A percentile compares a stretch with the other conserved stretches of the same genome.
Conservation (phyloP, 768 basidiomycete species). For the Tremella mesenterica region DNA sequence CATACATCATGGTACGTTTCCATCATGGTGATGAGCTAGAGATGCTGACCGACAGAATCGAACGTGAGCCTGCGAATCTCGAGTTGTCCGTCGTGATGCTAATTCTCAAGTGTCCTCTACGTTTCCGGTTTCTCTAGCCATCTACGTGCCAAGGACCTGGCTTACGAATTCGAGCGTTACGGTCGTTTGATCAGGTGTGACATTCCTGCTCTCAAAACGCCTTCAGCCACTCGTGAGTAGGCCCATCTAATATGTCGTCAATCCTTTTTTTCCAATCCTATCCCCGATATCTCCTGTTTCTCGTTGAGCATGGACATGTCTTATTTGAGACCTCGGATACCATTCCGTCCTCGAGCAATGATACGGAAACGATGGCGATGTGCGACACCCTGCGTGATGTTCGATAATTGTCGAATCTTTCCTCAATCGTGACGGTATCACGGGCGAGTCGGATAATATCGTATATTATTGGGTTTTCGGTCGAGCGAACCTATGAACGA, state of each 20-base stretch:
- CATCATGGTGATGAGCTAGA: no score
- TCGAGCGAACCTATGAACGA: constrained; percentile 1
- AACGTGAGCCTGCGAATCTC: neutral
- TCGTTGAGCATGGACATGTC: neutral
- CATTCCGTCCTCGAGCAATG: neutral
- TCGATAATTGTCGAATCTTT: neutral
- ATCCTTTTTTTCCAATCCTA: neutral
- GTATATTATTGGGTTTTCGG: no score
- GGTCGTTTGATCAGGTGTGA: constrained; percentile 37
- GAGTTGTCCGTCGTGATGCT: neutral
- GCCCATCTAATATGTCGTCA: neutral
- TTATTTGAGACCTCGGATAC: neutral
- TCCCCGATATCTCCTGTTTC: neutral
- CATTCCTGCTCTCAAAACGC: constrained; percentile 33
- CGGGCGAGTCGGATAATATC: neutral
- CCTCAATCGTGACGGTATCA: neutral
- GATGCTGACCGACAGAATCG: neutral
- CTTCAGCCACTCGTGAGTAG: constrained; percentile 36
- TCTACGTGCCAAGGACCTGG: constrained; percentile 35
- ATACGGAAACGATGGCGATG: constrained; percentile 1
- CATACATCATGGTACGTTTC: neutral
- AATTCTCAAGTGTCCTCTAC: constrained; percentile 30
- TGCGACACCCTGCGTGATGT: neutral
- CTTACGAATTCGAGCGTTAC: constrained; percentile 42
- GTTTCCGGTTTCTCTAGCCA: constrained; percentile 37